Base-by-base conservation (phyloP, 2,329 filamentous ascomycete genomes). In the Dothiorella sarmentorum region DNA sequence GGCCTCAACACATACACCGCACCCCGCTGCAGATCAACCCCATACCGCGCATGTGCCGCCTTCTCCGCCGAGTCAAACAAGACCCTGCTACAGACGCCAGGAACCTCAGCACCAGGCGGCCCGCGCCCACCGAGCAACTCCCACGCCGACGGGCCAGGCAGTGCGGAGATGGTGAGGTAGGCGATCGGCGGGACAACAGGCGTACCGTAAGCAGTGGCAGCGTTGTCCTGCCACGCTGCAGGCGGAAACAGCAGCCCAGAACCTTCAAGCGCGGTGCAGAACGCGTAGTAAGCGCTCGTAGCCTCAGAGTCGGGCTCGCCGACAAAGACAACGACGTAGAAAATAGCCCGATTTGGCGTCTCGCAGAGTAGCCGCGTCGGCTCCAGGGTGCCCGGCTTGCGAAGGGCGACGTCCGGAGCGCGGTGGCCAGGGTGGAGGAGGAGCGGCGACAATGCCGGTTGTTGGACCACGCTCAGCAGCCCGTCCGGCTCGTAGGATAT, bases 341-440 rank as follows among this genome's bases (percentile, higher is more conserved):
- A 81, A 10, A 63, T 64, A 1, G 72, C 74, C 0, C 61, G 55
- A 62, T 80, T 82, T 2, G 72, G 75, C 0, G 75, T 76, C 43
- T 76, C 70, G n/a, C 67, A 68, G 58, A 80, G 76, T 22, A 82
- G 62, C 33, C 78, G 68, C 2, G 75, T 76, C 0, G 63, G 20
- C 53, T 78, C 75, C 20, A 75, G 74, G 0, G 77, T 79, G 0
- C 75, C 78, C 0, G 78, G 78, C 56, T 75, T 77, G 17, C 73
- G 67, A 3, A 82, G 66, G 4, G 67, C 57, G 7, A 80, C 73
- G 64, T 82, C 79, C 4, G 78, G 78, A 4, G 73, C 77, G 60
- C 79, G 70, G 60, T 74, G 71, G 0, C 79, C 80, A 0, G 78
- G 67, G 15, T 60, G 0, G 56, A 40, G 0, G 59, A 62, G 4